phyloP scores from a whole-genome alignment of 1,284 basidiomycete genomes.

The Filobasidium uniguttulatum region DNA sequence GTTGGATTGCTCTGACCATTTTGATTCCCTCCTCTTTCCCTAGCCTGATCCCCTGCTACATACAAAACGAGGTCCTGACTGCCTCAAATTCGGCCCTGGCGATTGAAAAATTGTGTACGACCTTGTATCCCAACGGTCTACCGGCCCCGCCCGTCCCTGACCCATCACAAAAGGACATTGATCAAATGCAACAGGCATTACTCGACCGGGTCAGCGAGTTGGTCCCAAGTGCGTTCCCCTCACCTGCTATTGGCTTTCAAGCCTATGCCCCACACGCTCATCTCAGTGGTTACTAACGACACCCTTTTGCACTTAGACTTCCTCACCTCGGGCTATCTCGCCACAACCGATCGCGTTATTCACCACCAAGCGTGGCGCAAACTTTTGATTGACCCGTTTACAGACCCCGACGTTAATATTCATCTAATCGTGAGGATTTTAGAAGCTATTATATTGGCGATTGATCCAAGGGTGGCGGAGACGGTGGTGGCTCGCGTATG shows the following conservation, averaged over 20 bases:
- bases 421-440: not conserved
- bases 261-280: too few relatives aligned
- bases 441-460: not conserved
- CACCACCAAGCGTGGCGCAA: too few relatives aligned
- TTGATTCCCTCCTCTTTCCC: not conserved
- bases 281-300: too few relatives aligned
- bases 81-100: not conserved
- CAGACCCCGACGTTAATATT: not conserved
- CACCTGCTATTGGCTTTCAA: too few relatives aligned
- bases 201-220: conserved; percentile 19
- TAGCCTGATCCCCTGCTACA: not conserved
- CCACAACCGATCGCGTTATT: too few relatives aligned
- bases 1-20: not conserved
- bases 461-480: not conserved
- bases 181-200: conserved; percentile 12
- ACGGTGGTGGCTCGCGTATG: too few relatives aligned
- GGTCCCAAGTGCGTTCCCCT: conserved; percentile 21
- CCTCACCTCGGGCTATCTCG: too few relatives aligned
- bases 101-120: conserved; percentile 21
- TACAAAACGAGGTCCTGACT: not conserved
- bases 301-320: too few relatives aligned
- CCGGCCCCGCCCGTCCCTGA: conserved; percentile 27
- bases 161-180: conserved; percentile 25
- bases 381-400: not conserved
- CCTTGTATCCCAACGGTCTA: conserved; percentile 29